These are phyloP conservation scores for Panaeolus papilionaceus DNA, from an alignment of 768 basidiomycete species.

Conservation along the genomic window DNA sequence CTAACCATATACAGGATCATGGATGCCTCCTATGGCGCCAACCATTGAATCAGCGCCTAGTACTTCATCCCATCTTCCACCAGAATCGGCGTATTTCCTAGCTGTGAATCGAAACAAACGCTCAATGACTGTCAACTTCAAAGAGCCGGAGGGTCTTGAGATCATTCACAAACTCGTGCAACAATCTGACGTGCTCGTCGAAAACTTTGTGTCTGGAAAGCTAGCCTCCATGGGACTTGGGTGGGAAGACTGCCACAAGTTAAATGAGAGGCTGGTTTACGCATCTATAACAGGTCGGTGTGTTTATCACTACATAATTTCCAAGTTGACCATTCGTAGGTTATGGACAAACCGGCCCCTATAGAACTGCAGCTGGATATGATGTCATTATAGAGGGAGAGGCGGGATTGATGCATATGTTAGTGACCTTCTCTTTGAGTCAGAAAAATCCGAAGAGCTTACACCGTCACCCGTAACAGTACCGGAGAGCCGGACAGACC, in stretches of 20 bases:
- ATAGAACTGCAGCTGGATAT: slow-evolving; percentile 82
- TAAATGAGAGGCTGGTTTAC: slow-evolving; percentile 87
- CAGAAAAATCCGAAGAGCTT: not conserved
- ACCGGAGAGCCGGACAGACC: slow-evolving; percentile 89
- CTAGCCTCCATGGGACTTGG: slow-evolving; percentile 85
- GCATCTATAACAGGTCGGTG: slow-evolving; percentile 83
- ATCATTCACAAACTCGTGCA: slow-evolving; percentile 75
- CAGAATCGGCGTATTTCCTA: slow-evolving; percentile 94
- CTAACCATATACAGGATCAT: slow-evolving; percentile 52
- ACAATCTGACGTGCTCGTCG: slow-evolving; percentile 84
- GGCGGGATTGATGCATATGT: slow-evolving; percentile 96
- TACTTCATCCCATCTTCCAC: slow-evolving; percentile 69
- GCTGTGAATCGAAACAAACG: slow-evolving; percentile 89
- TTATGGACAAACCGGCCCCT: slow-evolving; percentile 86
- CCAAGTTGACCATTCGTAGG: slow-evolving; percentile 26
- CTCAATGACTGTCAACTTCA: slow-evolving; percentile 90
- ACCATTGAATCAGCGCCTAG: slow-evolving; percentile 52
- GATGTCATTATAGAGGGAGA: slow-evolving; percentile 89
- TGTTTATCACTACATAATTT: not conserved
- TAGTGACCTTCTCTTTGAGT: slow-evolving; percentile 30
- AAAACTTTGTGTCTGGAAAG: slow-evolving; percentile 90
- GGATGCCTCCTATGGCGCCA: slow-evolving; percentile 69
- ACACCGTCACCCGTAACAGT: slow-evolving; percentile 42
- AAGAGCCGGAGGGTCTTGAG: slow-evolving; percentile 74
- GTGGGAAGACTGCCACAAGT: slow-evolving; percentile 77